Conservation (phyloP, 2,329 filamentous ascomycete species). For the Rhynchosporium graminicola region DNA sequence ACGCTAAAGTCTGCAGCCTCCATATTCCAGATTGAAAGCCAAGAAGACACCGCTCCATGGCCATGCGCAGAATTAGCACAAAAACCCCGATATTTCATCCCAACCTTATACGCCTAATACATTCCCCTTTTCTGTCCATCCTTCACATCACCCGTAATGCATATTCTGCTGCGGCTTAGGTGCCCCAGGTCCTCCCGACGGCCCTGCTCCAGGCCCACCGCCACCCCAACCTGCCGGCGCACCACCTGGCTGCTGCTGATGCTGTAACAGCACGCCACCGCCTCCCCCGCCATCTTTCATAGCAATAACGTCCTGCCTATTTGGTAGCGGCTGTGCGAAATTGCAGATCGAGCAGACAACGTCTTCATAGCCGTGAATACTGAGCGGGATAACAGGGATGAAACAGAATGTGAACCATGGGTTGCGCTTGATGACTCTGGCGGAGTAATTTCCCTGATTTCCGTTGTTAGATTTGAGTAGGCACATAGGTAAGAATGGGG, state of each 20-base stretch:
- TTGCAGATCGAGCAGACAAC: constrained; percentile 75
- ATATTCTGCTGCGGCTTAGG: constrained; percentile 37
- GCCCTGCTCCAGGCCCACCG: constrained; percentile 21
- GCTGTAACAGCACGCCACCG: constrained; percentile 35
- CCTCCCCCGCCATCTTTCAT: constrained; percentile 32
- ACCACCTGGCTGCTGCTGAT: constrained; percentile 28
- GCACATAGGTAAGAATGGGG: not conserved
- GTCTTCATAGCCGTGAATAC: constrained; percentile 66
- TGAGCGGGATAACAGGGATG: constrained; percentile 72
- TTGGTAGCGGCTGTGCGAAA: constrained; percentile 67
- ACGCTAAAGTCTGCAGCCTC: not conserved
- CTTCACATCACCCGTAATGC: constrained; percentile 35
- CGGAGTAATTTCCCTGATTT: constrained; percentile 57
- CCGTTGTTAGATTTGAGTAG: constrained; percentile 2
- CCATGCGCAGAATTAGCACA: not conserved
- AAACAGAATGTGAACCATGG: constrained; percentile 83
- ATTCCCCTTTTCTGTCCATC: too few species aligned
- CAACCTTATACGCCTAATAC: not conserved
- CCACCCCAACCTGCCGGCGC: constrained; percentile 36
- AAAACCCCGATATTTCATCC: not conserved
- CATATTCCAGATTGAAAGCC: not conserved
- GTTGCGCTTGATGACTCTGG: constrained; percentile 60
- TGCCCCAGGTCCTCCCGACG: constrained; percentile 17
- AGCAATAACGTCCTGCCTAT: constrained; percentile 38
- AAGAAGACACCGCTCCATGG: not conserved